Evolutionary conservation across 257 asterid species (phyloP).

Genomic region (Nyctanthes arbortristis): DNA sequence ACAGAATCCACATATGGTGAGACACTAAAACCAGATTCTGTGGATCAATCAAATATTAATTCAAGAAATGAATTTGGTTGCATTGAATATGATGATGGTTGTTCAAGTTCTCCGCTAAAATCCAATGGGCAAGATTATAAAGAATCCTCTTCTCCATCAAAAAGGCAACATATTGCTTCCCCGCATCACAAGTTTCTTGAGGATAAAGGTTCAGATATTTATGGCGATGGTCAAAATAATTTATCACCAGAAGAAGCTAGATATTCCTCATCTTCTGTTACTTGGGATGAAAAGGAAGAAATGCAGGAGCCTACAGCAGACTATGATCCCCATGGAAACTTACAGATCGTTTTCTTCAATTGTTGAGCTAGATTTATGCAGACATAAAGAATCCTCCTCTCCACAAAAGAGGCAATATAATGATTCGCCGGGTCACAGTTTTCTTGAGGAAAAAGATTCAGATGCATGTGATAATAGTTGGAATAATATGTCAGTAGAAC

Average conservation of each 20-base stretch:
- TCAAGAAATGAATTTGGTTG: conserved; percentile 53
- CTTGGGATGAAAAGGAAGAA: conserved; percentile 62
- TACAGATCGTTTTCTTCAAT: conserved; percentile 39
- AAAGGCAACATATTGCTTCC: conserved; percentile 47
- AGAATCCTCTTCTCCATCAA: conserved; percentile 51
- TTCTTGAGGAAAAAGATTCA: conserved; percentile 42
- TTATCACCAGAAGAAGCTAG: conserved; percentile 51
- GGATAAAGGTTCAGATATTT: conserved; percentile 43
- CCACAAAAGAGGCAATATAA: conserved; percentile 45
- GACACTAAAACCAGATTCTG: conserved; percentile 47
- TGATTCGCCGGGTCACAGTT: conserved; percentile 50
- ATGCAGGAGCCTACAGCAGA: conserved; percentile 34
- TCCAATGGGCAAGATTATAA: conserved; percentile 57
- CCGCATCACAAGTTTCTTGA: conserved; percentile 47
- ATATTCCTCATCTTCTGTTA: conserved; percentile 50
- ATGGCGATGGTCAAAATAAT: conserved; percentile 42
- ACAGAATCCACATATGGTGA: conserved; percentile 50
- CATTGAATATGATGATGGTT: conserved; percentile 47
- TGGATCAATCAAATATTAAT: conserved; percentile 51
- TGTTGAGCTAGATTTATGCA: conserved; percentile 32
- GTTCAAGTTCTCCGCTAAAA: conserved; percentile 52
- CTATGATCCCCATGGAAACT: conserved; percentile 29
- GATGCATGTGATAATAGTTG: conserved; percentile 43
- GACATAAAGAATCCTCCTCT: conserved; percentile 32
- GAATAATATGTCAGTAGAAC: conserved; percentile 46